A percentile compares a stretch with the other conserved stretches of the same genome.
Evolutionary conservation across 345 rosid species (phyloP).

Genomic region (Citropsis articulata): DNA sequence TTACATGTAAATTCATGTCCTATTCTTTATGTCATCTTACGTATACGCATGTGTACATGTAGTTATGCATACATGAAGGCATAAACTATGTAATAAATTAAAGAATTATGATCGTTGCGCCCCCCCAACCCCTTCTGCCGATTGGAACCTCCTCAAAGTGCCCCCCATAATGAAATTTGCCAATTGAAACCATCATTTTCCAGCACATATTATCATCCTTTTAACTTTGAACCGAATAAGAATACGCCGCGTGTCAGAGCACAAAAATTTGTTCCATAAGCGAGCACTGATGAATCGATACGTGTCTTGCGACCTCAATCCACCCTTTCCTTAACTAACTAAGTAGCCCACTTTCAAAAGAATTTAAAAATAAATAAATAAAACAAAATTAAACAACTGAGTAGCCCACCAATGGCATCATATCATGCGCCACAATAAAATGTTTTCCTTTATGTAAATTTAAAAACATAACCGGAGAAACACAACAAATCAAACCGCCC

Average conservation of each 20-base stretch:
- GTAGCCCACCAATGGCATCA: conserved; percentile 13
- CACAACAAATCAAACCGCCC: conserved; percentile 20
- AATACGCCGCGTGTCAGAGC: conserved; percentile 23
- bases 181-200: conserved; percentile 24
- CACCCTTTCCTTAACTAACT: not conserved
- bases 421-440: not conserved
- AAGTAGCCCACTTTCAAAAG: not conserved
- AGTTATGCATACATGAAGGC: not conserved
- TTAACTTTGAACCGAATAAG: conserved; percentile 31
- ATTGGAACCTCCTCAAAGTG: conserved; percentile 25
- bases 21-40: not conserved
- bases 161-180: conserved; percentile 19
- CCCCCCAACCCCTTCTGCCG: too few species aligned
- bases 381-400: not conserved
- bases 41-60: not conserved
- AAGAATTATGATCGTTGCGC: too few species aligned
- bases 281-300: not conserved
- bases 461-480: not conserved
- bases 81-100: too few species aligned
- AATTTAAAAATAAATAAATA: too few species aligned
- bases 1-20: not conserved
- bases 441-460: not conserved
- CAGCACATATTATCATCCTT: not conserved
- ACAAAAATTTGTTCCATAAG: conserved; percentile 3
- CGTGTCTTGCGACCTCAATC: not conserved